phyloP scores from a whole-genome alignment of 2,329 filamentous ascomycete species.

The Cercospora sesami region DNA sequence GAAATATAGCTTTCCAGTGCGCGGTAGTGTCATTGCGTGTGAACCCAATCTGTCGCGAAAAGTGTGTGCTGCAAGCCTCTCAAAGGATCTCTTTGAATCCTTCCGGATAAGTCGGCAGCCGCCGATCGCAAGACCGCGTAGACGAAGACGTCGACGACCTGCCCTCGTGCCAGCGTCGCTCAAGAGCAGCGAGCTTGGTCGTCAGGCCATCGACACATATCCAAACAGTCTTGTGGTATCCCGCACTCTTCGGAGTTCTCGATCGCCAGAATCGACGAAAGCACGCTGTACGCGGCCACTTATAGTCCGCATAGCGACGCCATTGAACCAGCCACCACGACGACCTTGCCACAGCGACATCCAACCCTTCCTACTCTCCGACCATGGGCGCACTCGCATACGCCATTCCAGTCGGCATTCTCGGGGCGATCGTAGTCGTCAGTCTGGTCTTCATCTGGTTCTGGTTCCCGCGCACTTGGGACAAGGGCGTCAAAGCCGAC shows the following conservation, averaged over 20 bases:
- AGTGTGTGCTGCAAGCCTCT: background rate
- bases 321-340: background rate
- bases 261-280: background rate
- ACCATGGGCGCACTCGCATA: constrained; percentile 28
- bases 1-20: background rate
- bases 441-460: constrained; percentile 34
- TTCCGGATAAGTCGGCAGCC: constrained; percentile 3
- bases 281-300: background rate
- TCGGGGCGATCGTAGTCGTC: constrained; percentile 28
- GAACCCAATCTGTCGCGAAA: background rate
- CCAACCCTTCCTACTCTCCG: background rate
- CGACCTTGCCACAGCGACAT: background rate
- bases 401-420: constrained; percentile 34
- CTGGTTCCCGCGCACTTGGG: constrained; percentile 34
- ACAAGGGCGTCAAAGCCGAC: constrained; percentile 29
- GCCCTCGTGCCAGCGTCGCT: background rate
- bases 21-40: background rate
- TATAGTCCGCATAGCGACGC: background rate
- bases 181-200: background rate
- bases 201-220: background rate
- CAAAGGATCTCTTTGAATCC: constrained; percentile 5
- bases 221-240: background rate
- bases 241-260: too few relatives aligned
- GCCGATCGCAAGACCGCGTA: background rate
- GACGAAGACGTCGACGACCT: background rate